These are phyloP conservation scores for Glebionis coronaria DNA, from an alignment of 129 eudicot species.

Conservation along the genomic window DNA sequence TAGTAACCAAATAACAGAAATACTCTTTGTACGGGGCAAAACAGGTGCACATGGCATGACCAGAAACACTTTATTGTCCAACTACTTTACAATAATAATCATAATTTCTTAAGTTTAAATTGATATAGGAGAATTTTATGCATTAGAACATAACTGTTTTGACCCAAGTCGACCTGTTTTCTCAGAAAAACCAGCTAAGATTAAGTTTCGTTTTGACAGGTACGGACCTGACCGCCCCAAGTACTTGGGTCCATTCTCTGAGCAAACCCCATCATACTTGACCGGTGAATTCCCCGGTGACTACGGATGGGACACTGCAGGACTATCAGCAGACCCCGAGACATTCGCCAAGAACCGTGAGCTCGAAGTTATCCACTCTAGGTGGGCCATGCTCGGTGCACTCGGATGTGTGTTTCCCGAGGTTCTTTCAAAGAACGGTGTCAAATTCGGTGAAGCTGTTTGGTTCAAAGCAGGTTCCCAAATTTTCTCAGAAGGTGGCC, in stretches of 20 bases:
- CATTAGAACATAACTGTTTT: no score
- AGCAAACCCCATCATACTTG: constrained; percentile 69
- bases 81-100: no score
- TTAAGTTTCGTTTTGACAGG: constrained; percentile 30
- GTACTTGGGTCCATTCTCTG: constrained; percentile 77
- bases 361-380: constrained; percentile 70
- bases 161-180: no score
- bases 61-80: no score
- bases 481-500: constrained; percentile 69
- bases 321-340: constrained; percentile 72
- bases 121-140: no score
- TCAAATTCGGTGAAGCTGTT: constrained; percentile 56
- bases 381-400: constrained; percentile 85
- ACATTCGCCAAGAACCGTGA: constrained; percentile 81
- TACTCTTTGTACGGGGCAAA: no score
- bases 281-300: constrained; percentile 85
- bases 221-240: constrained; percentile 69
- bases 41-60: no score
- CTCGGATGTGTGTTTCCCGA: constrained; percentile 78
- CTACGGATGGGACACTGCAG: constrained; percentile 83
- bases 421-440: constrained; percentile 57
- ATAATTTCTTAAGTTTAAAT: no score
- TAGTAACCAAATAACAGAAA: no score
- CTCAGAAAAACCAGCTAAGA: not conserved
- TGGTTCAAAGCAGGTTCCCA: constrained; percentile 85